Percentiles rank a stretch among this genome's conserved stretches.
Conservation (phyloP, 805 yeast genomes). For the Starmerella potacharoeniae region DNA sequence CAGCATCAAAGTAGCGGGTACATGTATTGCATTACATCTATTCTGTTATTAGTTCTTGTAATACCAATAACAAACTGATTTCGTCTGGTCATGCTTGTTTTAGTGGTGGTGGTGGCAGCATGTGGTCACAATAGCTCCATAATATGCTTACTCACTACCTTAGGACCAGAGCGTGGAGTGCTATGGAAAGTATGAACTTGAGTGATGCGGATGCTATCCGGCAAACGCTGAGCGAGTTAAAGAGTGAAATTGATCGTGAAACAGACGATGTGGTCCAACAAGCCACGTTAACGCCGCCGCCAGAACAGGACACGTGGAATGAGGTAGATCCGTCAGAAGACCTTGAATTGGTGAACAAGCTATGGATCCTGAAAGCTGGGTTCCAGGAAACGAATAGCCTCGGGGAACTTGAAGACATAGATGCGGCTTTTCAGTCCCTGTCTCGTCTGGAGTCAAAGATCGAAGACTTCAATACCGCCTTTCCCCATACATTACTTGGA, state of each 20-base stretch:
- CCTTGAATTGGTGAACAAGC: background rate
- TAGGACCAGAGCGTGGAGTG: background rate
- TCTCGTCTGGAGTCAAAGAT: background rate
- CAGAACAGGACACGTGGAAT: background rate
- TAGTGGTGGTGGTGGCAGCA: background rate
- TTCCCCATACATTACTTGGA: constrained; percentile 5
- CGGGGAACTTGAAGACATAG: background rate
- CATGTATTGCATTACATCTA: too few relatives aligned
- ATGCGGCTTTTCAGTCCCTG: constrained; percentile 2
- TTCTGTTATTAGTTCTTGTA: too few relatives aligned
- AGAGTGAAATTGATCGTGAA: background rate
- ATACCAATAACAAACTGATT: too few relatives aligned
- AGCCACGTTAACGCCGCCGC: background rate
- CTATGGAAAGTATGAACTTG: background rate
- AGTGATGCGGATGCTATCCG: background rate
- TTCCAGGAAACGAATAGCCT: constrained; percentile 7
- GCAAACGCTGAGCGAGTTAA: background rate
- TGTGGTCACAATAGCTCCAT: background rate
- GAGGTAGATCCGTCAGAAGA: background rate
- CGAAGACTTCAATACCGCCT: background rate
- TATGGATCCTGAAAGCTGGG: constrained; percentile 8
- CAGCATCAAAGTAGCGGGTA: background rate
- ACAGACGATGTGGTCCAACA: background rate
- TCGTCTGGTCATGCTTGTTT: too few relatives aligned
- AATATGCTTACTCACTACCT: background rate